Percentiles rank a stretch among this genome's conserved stretches.
These are phyloP conservation scores for Sphagnum tenellum DNA, from an alignment of 225 moss, liverwort and hornwort genomes.

Conservation along the genomic window DNA sequence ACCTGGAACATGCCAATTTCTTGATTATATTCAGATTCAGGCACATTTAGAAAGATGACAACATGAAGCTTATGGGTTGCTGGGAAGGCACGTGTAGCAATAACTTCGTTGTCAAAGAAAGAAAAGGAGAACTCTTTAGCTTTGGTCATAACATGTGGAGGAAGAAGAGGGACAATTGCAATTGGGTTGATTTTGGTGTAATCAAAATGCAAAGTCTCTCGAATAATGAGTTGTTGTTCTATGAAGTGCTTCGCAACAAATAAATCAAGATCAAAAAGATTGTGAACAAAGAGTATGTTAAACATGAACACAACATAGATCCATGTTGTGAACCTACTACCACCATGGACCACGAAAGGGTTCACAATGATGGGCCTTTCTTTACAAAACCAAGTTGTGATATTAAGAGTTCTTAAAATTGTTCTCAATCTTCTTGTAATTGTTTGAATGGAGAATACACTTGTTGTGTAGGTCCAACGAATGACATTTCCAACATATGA, in stretches of 20 bases:
- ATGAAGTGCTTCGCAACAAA: slow-evolving; percentile 34
- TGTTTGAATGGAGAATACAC: neutral
- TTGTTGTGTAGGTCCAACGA: no score
- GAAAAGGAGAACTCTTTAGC: slow-evolving; percentile 27
- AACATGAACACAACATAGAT: slow-evolving; percentile 43
- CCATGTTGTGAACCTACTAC: slow-evolving; percentile 27
- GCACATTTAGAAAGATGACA: slow-evolving; percentile 47
- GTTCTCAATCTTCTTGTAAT: neutral
- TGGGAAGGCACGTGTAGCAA: slow-evolving; percentile 33
- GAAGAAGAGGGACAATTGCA: slow-evolving; percentile 33
- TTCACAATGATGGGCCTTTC: neutral
- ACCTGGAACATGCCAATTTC: slow-evolving; percentile 76
- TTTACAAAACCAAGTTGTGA: neutral
- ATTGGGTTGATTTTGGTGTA: slow-evolving; percentile 41
- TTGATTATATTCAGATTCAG: slow-evolving; percentile 69
- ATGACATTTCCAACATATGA: no score
- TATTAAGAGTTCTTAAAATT: neutral
- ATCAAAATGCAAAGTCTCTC: slow-evolving; percentile 61
- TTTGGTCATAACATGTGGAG: slow-evolving; percentile 32
- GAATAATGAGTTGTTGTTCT: slow-evolving; percentile 41
- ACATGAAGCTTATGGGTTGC: slow-evolving; percentile 35
- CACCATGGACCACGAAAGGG: neutral
- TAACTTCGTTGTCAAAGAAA: slow-evolving; percentile 19
- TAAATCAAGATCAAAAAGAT: slow-evolving; percentile 40
- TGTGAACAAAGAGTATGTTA: slow-evolving; percentile 46